Conservation (phyloP, 768 basidiomycete species). For the Cyclocybe cylindracea region DNA sequence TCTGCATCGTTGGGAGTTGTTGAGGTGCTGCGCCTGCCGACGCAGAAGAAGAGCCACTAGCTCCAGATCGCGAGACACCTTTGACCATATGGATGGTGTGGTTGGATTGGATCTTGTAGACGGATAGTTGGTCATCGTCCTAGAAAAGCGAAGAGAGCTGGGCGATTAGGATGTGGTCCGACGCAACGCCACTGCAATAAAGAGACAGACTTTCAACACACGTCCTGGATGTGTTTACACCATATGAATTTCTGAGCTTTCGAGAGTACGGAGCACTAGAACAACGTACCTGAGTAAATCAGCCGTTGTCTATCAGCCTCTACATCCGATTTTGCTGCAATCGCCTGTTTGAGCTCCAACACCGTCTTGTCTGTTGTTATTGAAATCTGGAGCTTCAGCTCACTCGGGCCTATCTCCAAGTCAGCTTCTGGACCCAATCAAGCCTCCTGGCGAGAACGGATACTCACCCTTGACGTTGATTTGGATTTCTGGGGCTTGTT, state of each 20-base stretch:
- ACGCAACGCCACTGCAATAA: slow-evolving; percentile 2
- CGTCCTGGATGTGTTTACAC: slow-evolving; percentile 44
- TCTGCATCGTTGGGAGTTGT: slow-evolving; percentile 81
- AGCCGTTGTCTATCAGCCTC: slow-evolving; percentile 85
- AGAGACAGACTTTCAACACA: slow-evolving; percentile 62
- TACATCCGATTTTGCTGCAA: slow-evolving; percentile 85
- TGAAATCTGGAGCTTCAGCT: slow-evolving; percentile 88
- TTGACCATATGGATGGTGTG: slow-evolving; percentile 97
- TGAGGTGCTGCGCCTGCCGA: slow-evolving; percentile 48
- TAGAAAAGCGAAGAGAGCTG: slow-evolving; percentile 22
- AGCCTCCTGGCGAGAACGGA: neutral
- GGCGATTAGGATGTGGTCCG: neutral
- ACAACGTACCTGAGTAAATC: slow-evolving; percentile 81
- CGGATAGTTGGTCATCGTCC: slow-evolving; percentile 81
- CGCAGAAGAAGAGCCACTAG: slow-evolving; percentile 32
- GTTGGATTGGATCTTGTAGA: slow-evolving; percentile 87
- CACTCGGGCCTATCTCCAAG: slow-evolving; percentile 67
- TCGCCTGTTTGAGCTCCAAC: slow-evolving; percentile 85
- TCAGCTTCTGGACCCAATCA: neutral
- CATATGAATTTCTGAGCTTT: neutral
- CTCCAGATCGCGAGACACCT: slow-evolving; percentile 61
- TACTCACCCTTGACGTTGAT: slow-evolving; percentile 69
- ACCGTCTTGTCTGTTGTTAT: slow-evolving; percentile 86
- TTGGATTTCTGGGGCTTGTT: slow-evolving; percentile 50
- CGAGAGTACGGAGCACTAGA: neutral